Base-by-base conservation (phyloP, 768 basidiomycete species). In the Obba rivulosa region DNA sequence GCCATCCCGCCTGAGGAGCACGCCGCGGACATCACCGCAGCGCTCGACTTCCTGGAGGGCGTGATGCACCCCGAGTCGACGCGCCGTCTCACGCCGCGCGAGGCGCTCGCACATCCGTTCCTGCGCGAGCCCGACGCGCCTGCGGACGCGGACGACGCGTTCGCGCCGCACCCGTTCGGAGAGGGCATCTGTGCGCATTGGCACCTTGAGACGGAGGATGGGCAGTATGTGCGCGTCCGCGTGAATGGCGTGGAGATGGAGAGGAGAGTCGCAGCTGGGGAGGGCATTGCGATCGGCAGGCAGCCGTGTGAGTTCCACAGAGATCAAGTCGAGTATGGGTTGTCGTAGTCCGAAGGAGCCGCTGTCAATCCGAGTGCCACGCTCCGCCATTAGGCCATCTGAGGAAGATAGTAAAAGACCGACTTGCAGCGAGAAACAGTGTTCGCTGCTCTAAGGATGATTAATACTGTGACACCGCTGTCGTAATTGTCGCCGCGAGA, bases 61-160 rank as follows among this genome's bases (percentile, higher is more conserved):
- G 66, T 91, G 17, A 74, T 99, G 61, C 75, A 87, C 35, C 81
- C 88, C 1, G 90, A 93, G 60, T 81, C 84, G 7, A 83, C 81
- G 18, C 80, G 78, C 45, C 79, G 94, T 18, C 76, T 83, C 47
- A 92, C 89, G 3, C 90, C 94, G 3, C 74, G 75, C 16, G 71
- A 78, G 7, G 90, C 86, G 16, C 73, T 98, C 40, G 77, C 77
- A 49, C 93, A 97, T 59, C 75, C 79, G 0, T 97, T 96, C 66
- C 72, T 97, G 41, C 54, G 58, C 24, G 79, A 77, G 40, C 61
- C 66, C 0, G 74, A 69, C 17, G 72, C 68, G 24, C 57, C 55
- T 3, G 75, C 73, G 25, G 83, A 86, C 48, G 80, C 82, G 43
- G 85, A 89, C 45, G 85, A 87, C 49, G 80, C 77, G 48, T 76